phyloP scores from a whole-genome alignment of 768 basidiomycete species.

The Tulasnella sp. region DNA sequence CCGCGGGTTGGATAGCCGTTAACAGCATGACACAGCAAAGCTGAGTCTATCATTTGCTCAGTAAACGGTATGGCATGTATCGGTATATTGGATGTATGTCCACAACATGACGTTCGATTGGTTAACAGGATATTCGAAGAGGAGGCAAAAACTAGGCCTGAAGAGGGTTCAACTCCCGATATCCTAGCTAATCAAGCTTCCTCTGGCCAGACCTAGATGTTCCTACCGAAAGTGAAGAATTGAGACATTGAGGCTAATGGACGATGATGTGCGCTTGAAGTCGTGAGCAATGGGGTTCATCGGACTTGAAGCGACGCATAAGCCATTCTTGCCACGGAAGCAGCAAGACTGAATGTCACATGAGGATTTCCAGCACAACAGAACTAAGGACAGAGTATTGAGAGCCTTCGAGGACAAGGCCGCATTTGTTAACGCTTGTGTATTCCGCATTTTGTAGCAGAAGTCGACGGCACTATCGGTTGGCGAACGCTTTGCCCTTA shows the following conservation, averaged over 20 bases:
- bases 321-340: too few species aligned
- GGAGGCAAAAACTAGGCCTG: background rate
- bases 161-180: background rate
- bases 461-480: too few species aligned
- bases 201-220: background rate
- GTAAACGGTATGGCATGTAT: background rate
- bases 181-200: background rate
- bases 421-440: too few species aligned
- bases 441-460: too few species aligned
- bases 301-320: too few species aligned
- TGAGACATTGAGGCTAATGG: background rate
- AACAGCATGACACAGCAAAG: background rate
- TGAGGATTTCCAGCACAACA: too few species aligned
- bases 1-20: slow-evolving; percentile 1
- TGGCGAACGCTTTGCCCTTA: too few species aligned
- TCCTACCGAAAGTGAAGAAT: background rate
- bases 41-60: background rate
- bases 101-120: background rate
- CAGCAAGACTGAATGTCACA: too few species aligned
- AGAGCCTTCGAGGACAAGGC: too few species aligned
- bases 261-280: background rate
- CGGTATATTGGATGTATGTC: background rate
- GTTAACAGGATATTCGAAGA: background rate
- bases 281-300: too few species aligned
- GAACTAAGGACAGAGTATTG: too few species aligned